These are phyloP conservation scores for Fusarium sp. DNA, from an alignment of 2,329 filamentous ascomycete genomes.

Conservation along the genomic window DNA sequence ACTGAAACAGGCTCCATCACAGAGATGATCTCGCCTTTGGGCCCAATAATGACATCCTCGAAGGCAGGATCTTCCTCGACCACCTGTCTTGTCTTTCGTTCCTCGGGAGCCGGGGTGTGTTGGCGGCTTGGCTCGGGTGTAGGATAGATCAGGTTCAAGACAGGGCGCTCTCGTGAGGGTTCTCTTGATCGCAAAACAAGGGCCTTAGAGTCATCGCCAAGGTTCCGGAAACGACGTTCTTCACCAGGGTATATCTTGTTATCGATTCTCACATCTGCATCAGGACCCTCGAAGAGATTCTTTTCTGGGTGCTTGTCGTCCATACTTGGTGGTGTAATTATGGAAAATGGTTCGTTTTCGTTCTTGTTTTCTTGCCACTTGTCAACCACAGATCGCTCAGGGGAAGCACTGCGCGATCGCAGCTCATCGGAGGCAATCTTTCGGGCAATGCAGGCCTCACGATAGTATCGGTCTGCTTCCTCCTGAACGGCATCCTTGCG, in stretches of 20 bases:
- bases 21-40: constrained; percentile 57
- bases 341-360: constrained; percentile 54
- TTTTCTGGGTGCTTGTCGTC: constrained; percentile 56
- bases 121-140: constrained; percentile 61
- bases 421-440: constrained; percentile 65
- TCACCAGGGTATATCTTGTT: constrained; percentile 67
- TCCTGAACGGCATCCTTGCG: constrained; percentile 62
- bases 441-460: constrained; percentile 64
- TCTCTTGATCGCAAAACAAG: constrained; percentile 60
- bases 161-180: constrained; percentile 65
- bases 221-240: constrained; percentile 53
- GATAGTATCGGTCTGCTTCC: constrained; percentile 68
- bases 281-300: constrained; percentile 65
- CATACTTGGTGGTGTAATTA: constrained; percentile 67
- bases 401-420: constrained; percentile 63
- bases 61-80: constrained; percentile 32
- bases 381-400: constrained; percentile 64
- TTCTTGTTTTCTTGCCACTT: constrained; percentile 60
- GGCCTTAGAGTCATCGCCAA: constrained; percentile 41
- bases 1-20: constrained; percentile 34
- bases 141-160: constrained; percentile 70
- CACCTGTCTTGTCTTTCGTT: constrained; percentile 31
- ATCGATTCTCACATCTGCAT: constrained; percentile 73
- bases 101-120: constrained; percentile 57
- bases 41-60: constrained; percentile 53